Conservation (phyloP, 345 rosid genomes). For the Melaleuca quinquenervia region DNA sequence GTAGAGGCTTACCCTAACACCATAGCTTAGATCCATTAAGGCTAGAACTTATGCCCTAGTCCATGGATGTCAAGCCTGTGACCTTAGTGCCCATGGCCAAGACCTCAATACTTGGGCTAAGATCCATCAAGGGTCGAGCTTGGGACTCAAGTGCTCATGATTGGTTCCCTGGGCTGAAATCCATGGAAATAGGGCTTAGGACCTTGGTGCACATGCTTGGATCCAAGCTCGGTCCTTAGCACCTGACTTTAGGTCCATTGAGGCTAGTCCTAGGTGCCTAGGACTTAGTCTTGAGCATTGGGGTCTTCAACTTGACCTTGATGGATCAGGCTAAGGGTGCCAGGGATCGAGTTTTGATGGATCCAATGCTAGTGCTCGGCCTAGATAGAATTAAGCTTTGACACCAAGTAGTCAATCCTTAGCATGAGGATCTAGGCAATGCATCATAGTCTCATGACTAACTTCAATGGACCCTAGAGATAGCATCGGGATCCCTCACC, state of each 20-base stretch:
- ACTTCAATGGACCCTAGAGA: accelerated
- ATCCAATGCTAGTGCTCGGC: too few species aligned
- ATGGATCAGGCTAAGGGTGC: too few species aligned
- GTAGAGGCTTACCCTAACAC: too few species aligned
- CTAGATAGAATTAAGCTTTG: accelerated
- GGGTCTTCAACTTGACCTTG: background rate
- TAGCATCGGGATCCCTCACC: accelerated
- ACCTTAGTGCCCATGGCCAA: accelerated
- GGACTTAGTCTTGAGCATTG: too few species aligned
- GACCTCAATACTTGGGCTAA: too few species aligned
- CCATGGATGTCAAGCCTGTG: background rate
- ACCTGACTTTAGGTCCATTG: accelerated
- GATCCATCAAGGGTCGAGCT: too few species aligned
- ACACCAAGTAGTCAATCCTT: background rate
- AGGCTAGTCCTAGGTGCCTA: background rate
- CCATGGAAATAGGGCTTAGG: too few species aligned
- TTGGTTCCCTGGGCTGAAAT: too few species aligned
- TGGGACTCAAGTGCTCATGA: too few species aligned
- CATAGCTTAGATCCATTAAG: background rate
- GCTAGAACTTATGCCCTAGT: background rate
- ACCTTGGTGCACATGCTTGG: background rate
- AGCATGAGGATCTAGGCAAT: background rate
- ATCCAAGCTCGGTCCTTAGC: background rate
- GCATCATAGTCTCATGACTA: background rate
- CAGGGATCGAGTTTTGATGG: too few species aligned